phyloP scores from a whole-genome alignment of 768 basidiomycete species.

The Trametes cingulata region DNA sequence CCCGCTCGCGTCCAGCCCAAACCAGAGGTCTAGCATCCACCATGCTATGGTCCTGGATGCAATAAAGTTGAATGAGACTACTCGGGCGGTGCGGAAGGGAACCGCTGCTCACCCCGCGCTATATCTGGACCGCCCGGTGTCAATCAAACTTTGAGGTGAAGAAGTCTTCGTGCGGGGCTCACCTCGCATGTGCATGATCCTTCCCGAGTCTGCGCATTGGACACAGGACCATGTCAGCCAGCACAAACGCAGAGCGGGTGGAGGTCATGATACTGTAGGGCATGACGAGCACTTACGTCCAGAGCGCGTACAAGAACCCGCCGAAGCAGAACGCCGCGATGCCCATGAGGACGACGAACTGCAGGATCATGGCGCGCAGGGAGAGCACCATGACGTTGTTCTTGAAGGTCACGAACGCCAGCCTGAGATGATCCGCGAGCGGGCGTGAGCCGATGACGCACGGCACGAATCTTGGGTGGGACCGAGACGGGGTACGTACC shows the following conservation, averaged over 20 bases:
- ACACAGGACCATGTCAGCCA: neutral
- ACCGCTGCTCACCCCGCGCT: slow-evolving; percentile 37
- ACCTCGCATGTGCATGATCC: slow-evolving; percentile 51
- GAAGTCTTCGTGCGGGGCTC: neutral
- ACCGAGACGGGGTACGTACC: slow-evolving; percentile 44
- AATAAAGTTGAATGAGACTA: neutral
- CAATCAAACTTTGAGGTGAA: neutral
- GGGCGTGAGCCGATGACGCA: too few relatives aligned
- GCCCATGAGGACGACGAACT: slow-evolving; percentile 82
- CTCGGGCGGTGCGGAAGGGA: neutral
- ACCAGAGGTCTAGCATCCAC: slow-evolving; percentile 95
- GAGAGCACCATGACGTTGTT: slow-evolving; percentile 80
- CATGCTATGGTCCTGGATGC: slow-evolving; percentile 68
- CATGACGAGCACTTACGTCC: slow-evolving; percentile 65
- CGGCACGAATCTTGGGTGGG: too few relatives aligned
- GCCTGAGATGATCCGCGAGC: slow-evolving; percentile 39
- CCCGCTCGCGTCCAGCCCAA: slow-evolving; percentile 92
- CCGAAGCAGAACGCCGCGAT: slow-evolving; percentile 90
- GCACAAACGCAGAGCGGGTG: neutral
- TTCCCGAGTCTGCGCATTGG: slow-evolving; percentile 53
- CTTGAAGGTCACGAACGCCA: slow-evolving; percentile 89
- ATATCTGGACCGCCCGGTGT: slow-evolving; percentile 22
- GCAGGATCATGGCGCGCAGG: slow-evolving; percentile 88
- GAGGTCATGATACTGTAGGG: too few relatives aligned
- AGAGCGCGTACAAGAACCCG: slow-evolving; percentile 90